These are phyloP conservation scores for Cercospora nicotianae DNA, from an alignment of 2,329 filamentous ascomycete species.

Conservation along the genomic window DNA sequence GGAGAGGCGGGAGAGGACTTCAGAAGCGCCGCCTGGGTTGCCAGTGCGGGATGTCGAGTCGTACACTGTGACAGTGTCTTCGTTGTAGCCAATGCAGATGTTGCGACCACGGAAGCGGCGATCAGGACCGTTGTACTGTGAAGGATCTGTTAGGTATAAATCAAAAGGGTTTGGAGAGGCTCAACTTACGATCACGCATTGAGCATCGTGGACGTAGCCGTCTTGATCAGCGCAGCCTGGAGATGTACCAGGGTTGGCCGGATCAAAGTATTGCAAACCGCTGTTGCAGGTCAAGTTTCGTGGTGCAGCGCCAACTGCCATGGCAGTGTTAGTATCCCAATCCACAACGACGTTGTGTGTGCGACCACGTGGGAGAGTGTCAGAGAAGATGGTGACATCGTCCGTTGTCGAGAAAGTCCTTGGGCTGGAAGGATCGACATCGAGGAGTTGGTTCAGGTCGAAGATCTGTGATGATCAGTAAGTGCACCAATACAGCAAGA, in stretches of 20 bases:
- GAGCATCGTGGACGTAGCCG: constrained; percentile 59
- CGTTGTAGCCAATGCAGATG: constrained; percentile 56
- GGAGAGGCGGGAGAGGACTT: not conserved
- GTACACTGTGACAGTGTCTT: constrained; percentile 43
- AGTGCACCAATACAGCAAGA: not conserved
- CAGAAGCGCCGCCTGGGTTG: constrained; percentile 11
- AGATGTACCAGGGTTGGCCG: constrained; percentile 22
- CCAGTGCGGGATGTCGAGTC: constrained; percentile 42
- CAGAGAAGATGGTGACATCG: constrained; percentile 47
- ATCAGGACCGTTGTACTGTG: constrained; percentile 49
- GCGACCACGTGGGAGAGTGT: constrained; percentile 38
- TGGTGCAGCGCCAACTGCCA: constrained; percentile 44
- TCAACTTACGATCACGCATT: constrained; percentile 45
- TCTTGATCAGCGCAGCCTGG: constrained; percentile 35
- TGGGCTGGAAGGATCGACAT: constrained; percentile 46
- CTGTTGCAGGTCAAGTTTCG: constrained; percentile 47
- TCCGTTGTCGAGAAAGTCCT: constrained; percentile 43
- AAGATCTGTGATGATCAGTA: constrained; percentile 55
- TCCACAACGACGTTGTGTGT: constrained; percentile 56
- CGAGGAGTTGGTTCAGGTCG: constrained; percentile 59
- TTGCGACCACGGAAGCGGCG: constrained; percentile 46
- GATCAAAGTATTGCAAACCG: constrained; percentile 57
- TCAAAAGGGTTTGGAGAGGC: too few species aligned
- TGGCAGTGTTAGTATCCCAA: constrained; percentile 50
- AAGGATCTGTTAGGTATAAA: not conserved